Evolutionary conservation across 2,329 filamentous ascomycete species (phyloP).

Genomic region (Mariannaea sp.): DNA sequence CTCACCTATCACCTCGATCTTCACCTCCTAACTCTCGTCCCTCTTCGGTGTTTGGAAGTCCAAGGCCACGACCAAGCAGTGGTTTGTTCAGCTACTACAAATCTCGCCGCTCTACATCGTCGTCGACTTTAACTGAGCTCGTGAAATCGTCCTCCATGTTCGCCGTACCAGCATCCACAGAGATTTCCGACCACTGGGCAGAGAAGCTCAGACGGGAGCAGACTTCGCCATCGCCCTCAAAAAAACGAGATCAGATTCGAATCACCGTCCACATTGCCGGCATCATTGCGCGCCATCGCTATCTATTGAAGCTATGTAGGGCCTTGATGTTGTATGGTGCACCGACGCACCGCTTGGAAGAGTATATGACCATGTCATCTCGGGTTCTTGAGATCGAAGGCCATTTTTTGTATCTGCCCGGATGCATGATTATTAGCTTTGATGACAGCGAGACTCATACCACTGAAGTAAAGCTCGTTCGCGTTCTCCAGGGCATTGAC

Average conservation of each 20-base stretch:
- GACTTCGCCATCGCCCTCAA: conserved; percentile 41
- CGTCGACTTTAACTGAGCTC: conserved; percentile 54
- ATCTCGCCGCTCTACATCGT: conserved; percentile 49
- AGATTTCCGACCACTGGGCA: conserved; percentile 50
- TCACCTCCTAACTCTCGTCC: conserved; percentile 50
- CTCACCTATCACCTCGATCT: conserved; percentile 47
- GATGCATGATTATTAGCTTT: conserved; percentile 94
- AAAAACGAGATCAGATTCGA: conserved; percentile 45
- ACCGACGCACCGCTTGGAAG: conserved; percentile 87
- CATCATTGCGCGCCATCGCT: conserved; percentile 79
- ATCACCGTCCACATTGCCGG: conserved; percentile 66
- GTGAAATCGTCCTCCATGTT: conserved; percentile 60
- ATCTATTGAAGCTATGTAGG: conserved; percentile 81
- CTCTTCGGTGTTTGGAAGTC: conserved; percentile 43
- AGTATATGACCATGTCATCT: conserved; percentile 89
- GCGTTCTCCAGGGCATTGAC: conserved; percentile 70
- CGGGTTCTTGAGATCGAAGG: conserved; percentile 87
- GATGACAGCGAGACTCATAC: conserved; percentile 75
- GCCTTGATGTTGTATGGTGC: conserved; percentile 90
- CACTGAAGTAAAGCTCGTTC: conserved; percentile 78
- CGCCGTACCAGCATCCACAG: conserved; percentile 52
- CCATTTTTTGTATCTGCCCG: conserved; percentile 88
- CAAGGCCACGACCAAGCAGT: conserved; percentile 44
- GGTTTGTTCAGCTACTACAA: conserved; percentile 50
- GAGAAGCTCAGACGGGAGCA: conserved; percentile 51